phyloP scores from a whole-genome alignment of 169 alveolate species.

The Eimeria acervulina region DNA sequence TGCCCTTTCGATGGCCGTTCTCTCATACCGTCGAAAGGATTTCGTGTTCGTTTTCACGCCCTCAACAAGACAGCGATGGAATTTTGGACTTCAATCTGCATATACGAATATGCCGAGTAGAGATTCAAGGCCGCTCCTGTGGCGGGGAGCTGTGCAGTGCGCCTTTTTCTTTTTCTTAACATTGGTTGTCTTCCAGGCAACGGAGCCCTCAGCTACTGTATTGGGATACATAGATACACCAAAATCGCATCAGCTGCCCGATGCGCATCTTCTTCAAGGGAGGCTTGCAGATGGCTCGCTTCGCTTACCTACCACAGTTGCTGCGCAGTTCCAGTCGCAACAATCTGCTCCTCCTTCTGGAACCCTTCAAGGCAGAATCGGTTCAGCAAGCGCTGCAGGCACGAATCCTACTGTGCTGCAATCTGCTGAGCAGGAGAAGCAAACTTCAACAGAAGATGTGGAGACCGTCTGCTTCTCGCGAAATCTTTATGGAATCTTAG shows the following conservation, averaged over 20 bases:
- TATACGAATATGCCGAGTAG: background rate
- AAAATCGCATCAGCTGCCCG: background rate
- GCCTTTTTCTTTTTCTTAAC: background rate
- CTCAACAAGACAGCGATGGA: background rate
- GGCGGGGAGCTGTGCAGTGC: background rate
- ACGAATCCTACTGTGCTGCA: background rate
- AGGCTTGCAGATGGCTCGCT: background rate
- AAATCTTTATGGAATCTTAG: background rate
- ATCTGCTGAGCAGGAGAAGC: background rate
- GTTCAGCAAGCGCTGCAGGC: background rate
- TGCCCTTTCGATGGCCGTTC: background rate
- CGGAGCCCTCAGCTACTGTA: background rate
- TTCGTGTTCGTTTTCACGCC: background rate
- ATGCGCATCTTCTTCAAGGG: background rate
- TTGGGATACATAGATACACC: background rate
- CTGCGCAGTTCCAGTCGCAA: background rate
- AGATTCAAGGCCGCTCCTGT: background rate
- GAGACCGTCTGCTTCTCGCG: constrained; percentile 15
- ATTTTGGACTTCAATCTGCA: background rate
- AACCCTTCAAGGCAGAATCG: background rate
- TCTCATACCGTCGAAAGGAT: background rate
- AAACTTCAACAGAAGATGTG: constrained; percentile 1
- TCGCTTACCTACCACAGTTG: background rate
- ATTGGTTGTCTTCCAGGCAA: background rate
- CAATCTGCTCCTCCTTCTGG: background rate